These are phyloP conservation scores for Candida freyschussii DNA, from an alignment of 1,139 yeast species.

Conservation along the genomic window DNA sequence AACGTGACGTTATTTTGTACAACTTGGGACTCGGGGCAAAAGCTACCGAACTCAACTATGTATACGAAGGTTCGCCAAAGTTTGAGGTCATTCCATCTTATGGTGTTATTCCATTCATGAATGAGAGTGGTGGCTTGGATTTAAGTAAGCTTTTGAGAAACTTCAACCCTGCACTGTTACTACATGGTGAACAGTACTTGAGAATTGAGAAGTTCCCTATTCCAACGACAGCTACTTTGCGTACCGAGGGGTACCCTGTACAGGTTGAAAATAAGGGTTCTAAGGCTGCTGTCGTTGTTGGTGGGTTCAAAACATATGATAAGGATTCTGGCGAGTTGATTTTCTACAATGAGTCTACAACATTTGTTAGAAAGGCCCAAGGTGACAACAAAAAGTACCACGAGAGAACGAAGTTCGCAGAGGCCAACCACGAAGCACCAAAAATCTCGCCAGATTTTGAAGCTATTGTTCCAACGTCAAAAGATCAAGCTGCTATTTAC, in stretches of 20 bases:
- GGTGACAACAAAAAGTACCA: constrained; percentile 54
- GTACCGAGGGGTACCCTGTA: constrained; percentile 61
- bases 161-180: constrained; percentile 82
- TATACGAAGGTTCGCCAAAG: constrained; percentile 69
- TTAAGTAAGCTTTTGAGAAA: constrained; percentile 61
- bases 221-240: constrained; percentile 64
- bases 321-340: constrained; percentile 62
- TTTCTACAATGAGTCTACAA: constrained; percentile 80
- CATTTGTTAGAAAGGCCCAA: constrained; percentile 77
- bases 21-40: constrained; percentile 88
- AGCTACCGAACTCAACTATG: constrained; percentile 70
- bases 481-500: constrained; percentile 84
- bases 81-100: constrained; percentile 91
- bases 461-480: constrained; percentile 52
- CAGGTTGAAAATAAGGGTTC: constrained; percentile 84
- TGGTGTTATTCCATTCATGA: constrained; percentile 79
- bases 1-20: constrained; percentile 75
- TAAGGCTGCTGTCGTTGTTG: constrained; percentile 77
- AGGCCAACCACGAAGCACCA: constrained; percentile 63
- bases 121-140: constrained; percentile 46
- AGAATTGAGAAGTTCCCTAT: constrained; percentile 76
- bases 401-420: constrained; percentile 51
- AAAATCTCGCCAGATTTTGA: constrained; percentile 60
- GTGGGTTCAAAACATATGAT: constrained; percentile 71
- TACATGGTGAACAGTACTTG: constrained; percentile 95